A percentile compares a stretch with the other conserved stretches of the same genome.
These are phyloP conservation scores for Geotrichum fermentans DNA, from an alignment of 1,139 yeast genomes.

Conservation along the genomic window DNA sequence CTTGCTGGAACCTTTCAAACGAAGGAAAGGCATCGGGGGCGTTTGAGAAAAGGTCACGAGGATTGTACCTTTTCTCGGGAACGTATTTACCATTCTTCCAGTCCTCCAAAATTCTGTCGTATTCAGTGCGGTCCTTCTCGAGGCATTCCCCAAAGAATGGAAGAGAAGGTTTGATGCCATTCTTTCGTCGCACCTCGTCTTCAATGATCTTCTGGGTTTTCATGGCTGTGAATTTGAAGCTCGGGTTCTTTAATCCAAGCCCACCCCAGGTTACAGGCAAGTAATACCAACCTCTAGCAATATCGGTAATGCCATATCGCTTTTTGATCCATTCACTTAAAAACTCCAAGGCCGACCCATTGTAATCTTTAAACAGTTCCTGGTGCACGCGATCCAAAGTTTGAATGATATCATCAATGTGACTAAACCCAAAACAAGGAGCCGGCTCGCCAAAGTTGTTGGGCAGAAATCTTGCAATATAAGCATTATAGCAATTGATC, in stretches of 20 bases:
- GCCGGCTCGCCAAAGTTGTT: slow-evolving; percentile 23
- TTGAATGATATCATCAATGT: slow-evolving; percentile 22
- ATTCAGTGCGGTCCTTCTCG: slow-evolving; percentile 13
- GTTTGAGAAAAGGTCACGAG: slow-evolving; percentile 3
- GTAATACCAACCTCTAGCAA: slow-evolving; percentile 23
- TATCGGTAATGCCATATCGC: slow-evolving; percentile 11
- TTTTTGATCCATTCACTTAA: slow-evolving; percentile 8
- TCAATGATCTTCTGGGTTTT: neutral
- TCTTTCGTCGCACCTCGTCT: slow-evolving; percentile 1
- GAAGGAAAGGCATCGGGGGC: slow-evolving; percentile 10
- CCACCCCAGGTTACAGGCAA: slow-evolving; percentile 24
- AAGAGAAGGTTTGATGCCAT: slow-evolving; percentile 2
- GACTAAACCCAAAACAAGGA: slow-evolving; percentile 18
- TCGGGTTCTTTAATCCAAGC: slow-evolving; percentile 21
- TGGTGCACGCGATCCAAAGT: slow-evolving; percentile 19
- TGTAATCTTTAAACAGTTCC: slow-evolving; percentile 19
- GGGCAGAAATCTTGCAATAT: slow-evolving; percentile 20
- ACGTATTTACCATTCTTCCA: slow-evolving; percentile 5
- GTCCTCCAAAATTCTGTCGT: slow-evolving; percentile 6
- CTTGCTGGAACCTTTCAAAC: slow-evolving; percentile 5
- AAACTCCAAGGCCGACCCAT: slow-evolving; percentile 3
- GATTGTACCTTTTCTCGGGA: slow-evolving; percentile 1
- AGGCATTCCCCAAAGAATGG: slow-evolving; percentile 12
- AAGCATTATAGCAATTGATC: slow-evolving; percentile 23
- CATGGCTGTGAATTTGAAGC: slow-evolving; percentile 12